These are phyloP conservation scores for Pleurotus tuber-regium DNA, from an alignment of 768 basidiomycete genomes.

Conservation along the genomic window DNA sequence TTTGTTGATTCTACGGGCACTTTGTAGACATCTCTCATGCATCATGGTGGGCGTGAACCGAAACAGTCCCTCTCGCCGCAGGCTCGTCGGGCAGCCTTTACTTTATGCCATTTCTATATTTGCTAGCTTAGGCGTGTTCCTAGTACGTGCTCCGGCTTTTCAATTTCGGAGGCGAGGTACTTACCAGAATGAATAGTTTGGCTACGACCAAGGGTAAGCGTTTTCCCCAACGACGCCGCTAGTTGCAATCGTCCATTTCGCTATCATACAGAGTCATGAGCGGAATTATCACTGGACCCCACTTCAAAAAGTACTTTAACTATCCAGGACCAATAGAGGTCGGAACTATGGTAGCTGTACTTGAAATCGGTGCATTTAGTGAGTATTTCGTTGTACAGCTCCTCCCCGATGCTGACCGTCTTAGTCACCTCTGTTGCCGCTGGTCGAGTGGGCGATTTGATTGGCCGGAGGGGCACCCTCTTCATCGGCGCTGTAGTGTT, in stretches of 20 bases:
- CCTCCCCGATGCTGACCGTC: not conserved
- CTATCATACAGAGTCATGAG: conserved; percentile 74
- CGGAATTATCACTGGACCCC: conserved; percentile 86
- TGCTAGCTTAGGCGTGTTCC: conserved; percentile 81
- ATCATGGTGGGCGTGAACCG: conserved; percentile 44
- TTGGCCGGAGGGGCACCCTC: conserved; percentile 84
- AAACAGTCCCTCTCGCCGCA: conserved; percentile 32
- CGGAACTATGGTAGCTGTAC: conserved; percentile 95
- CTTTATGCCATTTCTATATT: conserved; percentile 81
- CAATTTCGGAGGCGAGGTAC: too few species aligned
- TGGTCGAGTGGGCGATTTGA: conserved; percentile 81
- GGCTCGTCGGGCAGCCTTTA: conserved; percentile 74
- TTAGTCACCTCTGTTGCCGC: conserved; percentile 87
- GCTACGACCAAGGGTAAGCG: conserved; percentile 82
- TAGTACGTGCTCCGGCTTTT: conserved; percentile 56
- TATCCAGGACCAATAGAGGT: conserved; percentile 70
- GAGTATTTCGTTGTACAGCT: conserved; percentile 21
- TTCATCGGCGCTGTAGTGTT: conserved; percentile 83
- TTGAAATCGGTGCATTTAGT: conserved; percentile 93
- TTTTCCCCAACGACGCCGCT: conserved; percentile 14
- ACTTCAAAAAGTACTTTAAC: conserved; percentile 81
- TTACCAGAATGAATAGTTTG: too few species aligned
- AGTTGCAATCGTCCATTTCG: too few species aligned
- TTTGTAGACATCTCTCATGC: conserved; percentile 33
- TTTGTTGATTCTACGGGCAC: conserved; percentile 14